Base-by-base conservation (phyloP, 441 rosid genomes). In the Eruca vesicaria region DNA sequence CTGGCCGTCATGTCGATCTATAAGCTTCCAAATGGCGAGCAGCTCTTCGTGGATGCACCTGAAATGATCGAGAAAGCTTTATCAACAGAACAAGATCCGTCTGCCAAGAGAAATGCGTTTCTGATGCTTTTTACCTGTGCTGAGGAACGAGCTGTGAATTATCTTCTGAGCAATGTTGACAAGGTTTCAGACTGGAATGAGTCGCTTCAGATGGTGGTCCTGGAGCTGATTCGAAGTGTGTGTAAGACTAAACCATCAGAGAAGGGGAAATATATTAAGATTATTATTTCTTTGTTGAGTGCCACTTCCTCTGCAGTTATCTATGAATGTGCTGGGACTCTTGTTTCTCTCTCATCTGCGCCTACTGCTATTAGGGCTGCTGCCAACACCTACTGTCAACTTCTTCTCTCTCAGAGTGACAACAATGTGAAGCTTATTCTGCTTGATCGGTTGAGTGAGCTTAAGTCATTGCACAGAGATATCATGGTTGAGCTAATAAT, bases 341-440 rank as follows among this genome's bases (percentile, higher is more conserved):
- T 92, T 28, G 97, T 92, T 67, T 90, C 97, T 66, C 83, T 92
- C 19, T 92, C 97, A 68, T 92, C 96, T 36, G 97, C 97, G 33
- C 96, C 97, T 26, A 90, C 96, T 56, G 97, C 97, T 20, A 85
- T 92, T 36, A 84, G 88, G 80, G 92, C 94, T 73, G 97, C 96
- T 69, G 94, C 96, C 9, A 85, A 79, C 84, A 92, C 96, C 57
- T 92, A 92, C 78, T 83, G 93, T 38, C 96, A 90, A 84, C 94
- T 92, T 78, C 90, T 92, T 78, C 82, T 84, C 57, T 92, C 97
- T 43, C 96, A 90, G 77, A 92, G 97, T 76, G 97, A 92, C 77
- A 90, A 92, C 85, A 92, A 92, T 78, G 94, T 92, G 70, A 92
- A 92, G 81, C 96, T 92, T 66, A 92, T 92, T 62, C 84, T 92